Evolutionary conservation across 2,329 filamentous ascomycete species (phyloP).

Genomic region (Zalaria obscura): DNA sequence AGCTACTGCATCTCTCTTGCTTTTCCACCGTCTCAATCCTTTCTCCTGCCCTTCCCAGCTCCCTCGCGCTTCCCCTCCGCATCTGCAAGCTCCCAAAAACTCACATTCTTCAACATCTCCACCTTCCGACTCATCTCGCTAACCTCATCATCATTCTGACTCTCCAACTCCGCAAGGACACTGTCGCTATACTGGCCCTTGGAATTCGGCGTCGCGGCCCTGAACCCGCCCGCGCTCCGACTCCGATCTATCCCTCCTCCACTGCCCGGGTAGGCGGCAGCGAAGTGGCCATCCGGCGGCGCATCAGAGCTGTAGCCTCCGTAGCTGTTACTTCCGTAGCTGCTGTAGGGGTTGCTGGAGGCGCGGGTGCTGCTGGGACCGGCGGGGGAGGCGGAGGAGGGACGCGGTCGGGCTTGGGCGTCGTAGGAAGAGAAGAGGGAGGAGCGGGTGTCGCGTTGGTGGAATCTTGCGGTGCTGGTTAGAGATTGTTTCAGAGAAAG

Average conservation of each 20-base stretch:
- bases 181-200: slow-evolving; percentile 88
- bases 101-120: slow-evolving; percentile 72
- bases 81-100: slow-evolving; percentile 15
- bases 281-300: background rate
- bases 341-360: slow-evolving; percentile 10
- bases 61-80: background rate
- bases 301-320: background rate
- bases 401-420: slow-evolving; percentile 14
- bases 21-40: background rate
- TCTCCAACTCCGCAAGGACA: slow-evolving; percentile 84
- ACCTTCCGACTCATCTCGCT: slow-evolving; percentile 88
- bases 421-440: slow-evolving; percentile 26
- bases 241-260: slow-evolving; percentile 7
- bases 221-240: slow-evolving; percentile 16
- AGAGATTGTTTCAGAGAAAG: no score
- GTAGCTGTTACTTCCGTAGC: background rate
- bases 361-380: slow-evolving; percentile 9
- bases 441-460: slow-evolving; percentile 24
- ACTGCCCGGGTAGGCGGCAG: background rate
- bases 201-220: slow-evolving; percentile 30
- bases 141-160: slow-evolving; percentile 83
- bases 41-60: background rate
- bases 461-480: slow-evolving; percentile 11
- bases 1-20: background rate
- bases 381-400: slow-evolving; percentile 17